Evolutionary conservation across 441 rosid species (phyloP).

Genomic region (Iberis amara): DNA sequence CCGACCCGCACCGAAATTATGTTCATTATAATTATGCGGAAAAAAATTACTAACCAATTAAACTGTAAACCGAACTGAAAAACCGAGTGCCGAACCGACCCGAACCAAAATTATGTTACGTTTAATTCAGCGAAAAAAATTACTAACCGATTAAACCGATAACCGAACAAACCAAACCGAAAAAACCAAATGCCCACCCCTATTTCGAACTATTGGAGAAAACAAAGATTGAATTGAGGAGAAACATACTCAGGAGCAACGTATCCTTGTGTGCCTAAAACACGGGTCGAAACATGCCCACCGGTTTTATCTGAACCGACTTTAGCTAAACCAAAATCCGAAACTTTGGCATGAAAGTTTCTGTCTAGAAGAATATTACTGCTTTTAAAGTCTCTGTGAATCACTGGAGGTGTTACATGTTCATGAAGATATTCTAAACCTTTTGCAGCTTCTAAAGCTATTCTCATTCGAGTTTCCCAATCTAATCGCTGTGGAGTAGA

Average conservation of each 20-base stretch:
- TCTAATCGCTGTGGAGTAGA: slow-evolving; percentile 47
- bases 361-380: slow-evolving; percentile 64
- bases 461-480: slow-evolving; percentile 66
- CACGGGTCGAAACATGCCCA: slow-evolving; percentile 86
- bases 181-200: too few species aligned
- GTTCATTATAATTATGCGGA: too few species aligned
- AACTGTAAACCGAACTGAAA: too few species aligned
- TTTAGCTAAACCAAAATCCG: slow-evolving; percentile 69
- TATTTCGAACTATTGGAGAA: too few species aligned
- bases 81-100: too few species aligned
- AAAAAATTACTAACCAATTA: too few species aligned
- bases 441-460: slow-evolving; percentile 70
- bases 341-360: slow-evolving; percentile 60
- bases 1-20: too few species aligned
- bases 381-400: slow-evolving; percentile 73
- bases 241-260: slow-evolving; percentile 63
- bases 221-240: neutral
- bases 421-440: slow-evolving; percentile 76
- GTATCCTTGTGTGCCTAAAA: slow-evolving; percentile 71
- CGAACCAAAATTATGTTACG: too few species aligned
- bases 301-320: slow-evolving; percentile 90
- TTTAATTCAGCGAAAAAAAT: too few species aligned
- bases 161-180: neutral
- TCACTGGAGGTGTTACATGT: slow-evolving; percentile 58
- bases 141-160: neutral